phyloP scores from a whole-genome alignment of 768 basidiomycete species.

The Amylocystis lapponica region DNA sequence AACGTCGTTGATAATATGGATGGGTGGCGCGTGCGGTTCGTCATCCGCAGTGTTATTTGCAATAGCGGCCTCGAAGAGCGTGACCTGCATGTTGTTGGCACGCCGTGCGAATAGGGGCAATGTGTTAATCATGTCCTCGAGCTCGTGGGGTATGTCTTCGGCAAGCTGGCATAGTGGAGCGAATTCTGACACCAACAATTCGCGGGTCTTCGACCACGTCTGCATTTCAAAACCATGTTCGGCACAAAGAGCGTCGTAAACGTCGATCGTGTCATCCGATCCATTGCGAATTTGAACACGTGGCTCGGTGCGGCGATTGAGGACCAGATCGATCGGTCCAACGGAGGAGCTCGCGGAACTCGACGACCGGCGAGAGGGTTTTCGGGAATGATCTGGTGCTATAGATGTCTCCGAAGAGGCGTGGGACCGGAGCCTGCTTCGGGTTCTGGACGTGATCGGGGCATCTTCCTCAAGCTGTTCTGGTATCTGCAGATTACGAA shows the following conservation, averaged over 20 bases:
- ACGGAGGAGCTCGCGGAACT: constrained; percentile 12
- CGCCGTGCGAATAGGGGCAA: constrained; percentile 35
- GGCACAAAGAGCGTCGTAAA: background rate
- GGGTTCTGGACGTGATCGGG: too few species aligned
- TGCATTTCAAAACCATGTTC: background rate
- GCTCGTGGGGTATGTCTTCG: constrained; percentile 50
- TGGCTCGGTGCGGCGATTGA: constrained; percentile 1
- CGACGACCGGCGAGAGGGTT: constrained; percentile 10
- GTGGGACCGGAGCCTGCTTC: too few species aligned
- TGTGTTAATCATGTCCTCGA: constrained; percentile 64
- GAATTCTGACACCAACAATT: constrained; percentile 11
- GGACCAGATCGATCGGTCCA: constrained; percentile 6
- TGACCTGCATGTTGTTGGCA: constrained; percentile 37
- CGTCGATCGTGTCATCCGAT: background rate
- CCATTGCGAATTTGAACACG: constrained; percentile 6
- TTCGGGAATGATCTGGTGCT: too few species aligned
- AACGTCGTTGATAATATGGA: constrained; percentile 61
- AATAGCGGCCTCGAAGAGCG: constrained; percentile 62
- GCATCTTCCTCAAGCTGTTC: too few species aligned
- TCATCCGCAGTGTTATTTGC: constrained; percentile 56
- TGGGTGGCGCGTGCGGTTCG: constrained; percentile 64
- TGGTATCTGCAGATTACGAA: too few species aligned
- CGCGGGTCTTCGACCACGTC: background rate
- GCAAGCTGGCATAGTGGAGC: constrained; percentile 18
- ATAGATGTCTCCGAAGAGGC: too few species aligned